These are phyloP conservation scores for Pseudonitzschia delicatissima DNA, from an alignment of 108 stramenopile species.

Conservation along the genomic window DNA sequence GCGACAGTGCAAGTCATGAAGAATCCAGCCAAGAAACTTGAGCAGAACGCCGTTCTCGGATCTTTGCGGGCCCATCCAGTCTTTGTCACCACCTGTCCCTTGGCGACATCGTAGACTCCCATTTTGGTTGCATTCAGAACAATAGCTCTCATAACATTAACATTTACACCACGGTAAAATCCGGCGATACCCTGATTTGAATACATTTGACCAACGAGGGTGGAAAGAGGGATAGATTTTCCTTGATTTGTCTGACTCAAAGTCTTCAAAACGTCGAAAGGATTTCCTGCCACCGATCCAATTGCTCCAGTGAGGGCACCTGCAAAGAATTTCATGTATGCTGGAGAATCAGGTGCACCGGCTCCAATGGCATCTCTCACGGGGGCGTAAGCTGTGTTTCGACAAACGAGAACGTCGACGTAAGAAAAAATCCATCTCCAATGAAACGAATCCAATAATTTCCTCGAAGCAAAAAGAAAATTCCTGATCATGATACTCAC, in stretches of 20 bases:
- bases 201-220: conserved; percentile 50
- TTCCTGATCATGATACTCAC: not conserved
- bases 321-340: conserved; percentile 74
- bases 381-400: conserved; percentile 32
- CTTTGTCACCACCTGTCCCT: conserved; percentile 57
- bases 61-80: conserved; percentile 53
- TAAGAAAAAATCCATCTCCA: not conserved
- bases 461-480: not conserved
- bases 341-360: conserved; percentile 46
- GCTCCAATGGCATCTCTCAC: conserved; percentile 59
- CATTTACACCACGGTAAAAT: conserved; percentile 63
- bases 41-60: conserved; percentile 38
- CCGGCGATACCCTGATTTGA: conserved; percentile 53
- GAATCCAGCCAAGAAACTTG: conserved; percentile 39
- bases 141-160: conserved; percentile 59
- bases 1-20: conserved; percentile 83
- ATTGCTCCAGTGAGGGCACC: conserved; percentile 76
- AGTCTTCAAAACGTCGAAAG: conserved; percentile 62
- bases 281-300: conserved; percentile 65
- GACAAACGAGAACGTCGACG: not conserved
- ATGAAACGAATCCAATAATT: not conserved
- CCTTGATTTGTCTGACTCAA: conserved; percentile 81
- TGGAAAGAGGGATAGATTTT: conserved; percentile 29
- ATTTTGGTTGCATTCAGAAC: conserved; percentile 75
- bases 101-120: conserved; percentile 76